These are phyloP conservation scores for Calocybe gambosa DNA, from an alignment of 1,284 basidiomycete genomes.

Conservation along the genomic window DNA sequence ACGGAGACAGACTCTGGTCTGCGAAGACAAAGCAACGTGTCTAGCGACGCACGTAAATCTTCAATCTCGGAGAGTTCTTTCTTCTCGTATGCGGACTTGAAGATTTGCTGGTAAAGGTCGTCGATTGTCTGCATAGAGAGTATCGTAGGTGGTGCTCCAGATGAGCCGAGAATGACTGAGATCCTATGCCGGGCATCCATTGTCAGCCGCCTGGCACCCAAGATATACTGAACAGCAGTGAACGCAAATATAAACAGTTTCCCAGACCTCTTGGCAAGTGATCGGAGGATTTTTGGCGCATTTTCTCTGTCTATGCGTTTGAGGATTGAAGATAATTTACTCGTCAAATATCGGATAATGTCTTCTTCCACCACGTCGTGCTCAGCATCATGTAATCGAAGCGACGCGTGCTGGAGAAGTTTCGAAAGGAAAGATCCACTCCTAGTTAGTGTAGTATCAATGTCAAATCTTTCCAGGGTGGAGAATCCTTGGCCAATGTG, in stretches of 20 bases:
- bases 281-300: background rate
- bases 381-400: constrained; percentile 12
- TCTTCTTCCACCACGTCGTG: background rate
- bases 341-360: constrained; percentile 5
- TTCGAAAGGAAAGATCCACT: background rate
- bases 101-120: background rate
- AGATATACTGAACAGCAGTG: constrained; percentile 3
- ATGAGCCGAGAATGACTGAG: background rate
- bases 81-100: background rate
- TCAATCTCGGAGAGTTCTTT: background rate
- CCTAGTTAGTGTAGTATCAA: background rate
- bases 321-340: background rate
- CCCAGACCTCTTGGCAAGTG: background rate
- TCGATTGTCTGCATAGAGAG: background rate
- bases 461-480: background rate
- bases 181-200: background rate
- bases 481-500: constrained; percentile 10
- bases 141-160: background rate
- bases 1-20: background rate
- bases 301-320: background rate
- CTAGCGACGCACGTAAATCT: background rate
- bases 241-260: constrained; percentile 7
- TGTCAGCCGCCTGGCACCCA: background rate
- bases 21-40: background rate
- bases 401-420: background rate